These are phyloP conservation scores for Stellera chamaejasme DNA, from an alignment of 345 rosid genomes.

Conservation along the genomic window DNA sequence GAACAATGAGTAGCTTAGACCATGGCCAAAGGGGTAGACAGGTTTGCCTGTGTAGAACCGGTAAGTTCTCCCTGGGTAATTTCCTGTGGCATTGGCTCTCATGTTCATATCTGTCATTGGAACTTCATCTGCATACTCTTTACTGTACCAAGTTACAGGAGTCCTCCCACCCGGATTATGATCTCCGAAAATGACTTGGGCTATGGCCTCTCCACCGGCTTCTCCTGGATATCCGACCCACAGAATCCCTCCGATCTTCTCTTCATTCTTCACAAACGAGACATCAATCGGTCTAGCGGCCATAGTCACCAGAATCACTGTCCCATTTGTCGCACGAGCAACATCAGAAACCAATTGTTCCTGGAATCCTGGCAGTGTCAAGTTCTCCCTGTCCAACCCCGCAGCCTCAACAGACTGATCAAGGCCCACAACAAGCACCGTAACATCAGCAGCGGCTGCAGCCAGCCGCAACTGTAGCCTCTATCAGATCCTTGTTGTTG, in stretches of 20 bases:
- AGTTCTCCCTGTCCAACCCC: constrained; percentile 24
- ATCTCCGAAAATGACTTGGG: constrained; percentile 32
- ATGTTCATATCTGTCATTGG: constrained; percentile 43
- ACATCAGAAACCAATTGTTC: constrained; percentile 23
- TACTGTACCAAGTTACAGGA: constrained; percentile 35
- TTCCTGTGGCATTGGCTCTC: constrained; percentile 24
- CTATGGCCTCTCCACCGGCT: constrained; percentile 40
- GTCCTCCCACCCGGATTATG: constrained; percentile 38
- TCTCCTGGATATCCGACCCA: constrained; percentile 49
- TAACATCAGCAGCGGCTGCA: constrained; percentile 18
- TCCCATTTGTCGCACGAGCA: constrained; percentile 16
- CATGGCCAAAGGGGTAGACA: constrained; percentile 30
- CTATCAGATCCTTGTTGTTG: constrained; percentile 5
- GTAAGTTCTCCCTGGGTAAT: constrained; percentile 39
- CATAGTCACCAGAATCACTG: constrained; percentile 26
- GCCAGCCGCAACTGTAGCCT: constrained; percentile 12
- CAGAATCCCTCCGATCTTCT: constrained; percentile 22
- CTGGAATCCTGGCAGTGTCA: constrained; percentile 33
- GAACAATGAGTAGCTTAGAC: constrained; percentile 36
- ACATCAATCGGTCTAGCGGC: constrained; percentile 34
- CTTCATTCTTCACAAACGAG: constrained; percentile 20
- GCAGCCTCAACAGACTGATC: constrained; percentile 29
- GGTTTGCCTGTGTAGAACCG: constrained; percentile 27
- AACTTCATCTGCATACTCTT: constrained; percentile 22
- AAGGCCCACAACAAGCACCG: constrained; percentile 28